phyloP scores from a whole-genome alignment of 768 basidiomycete genomes.

The Cystofilobasidium bisporidii region DNA sequence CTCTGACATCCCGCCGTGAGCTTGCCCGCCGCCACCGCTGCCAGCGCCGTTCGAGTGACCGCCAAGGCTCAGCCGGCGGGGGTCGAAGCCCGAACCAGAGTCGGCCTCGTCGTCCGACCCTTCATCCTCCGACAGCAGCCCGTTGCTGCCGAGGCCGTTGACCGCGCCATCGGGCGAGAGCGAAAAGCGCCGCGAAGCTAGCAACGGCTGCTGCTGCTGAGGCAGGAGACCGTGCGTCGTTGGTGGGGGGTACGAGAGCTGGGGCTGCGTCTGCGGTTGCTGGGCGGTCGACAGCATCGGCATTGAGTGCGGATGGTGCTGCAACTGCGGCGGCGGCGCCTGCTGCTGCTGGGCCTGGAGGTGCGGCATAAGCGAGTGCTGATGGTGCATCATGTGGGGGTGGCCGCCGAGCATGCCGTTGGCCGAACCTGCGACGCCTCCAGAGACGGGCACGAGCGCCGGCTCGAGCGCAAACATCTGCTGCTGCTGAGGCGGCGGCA shows the following conservation, averaged over 20 bases:
- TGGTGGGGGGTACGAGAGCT: neutral
- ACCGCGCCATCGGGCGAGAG: neutral
- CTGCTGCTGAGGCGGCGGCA: constrained; percentile 11
- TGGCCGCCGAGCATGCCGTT: constrained; percentile 20
- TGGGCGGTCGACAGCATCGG: constrained; percentile 1
- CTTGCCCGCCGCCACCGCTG: too few species aligned
- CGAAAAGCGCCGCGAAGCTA: neutral
- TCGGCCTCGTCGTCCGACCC: constrained; percentile 18
- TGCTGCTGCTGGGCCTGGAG: too few species aligned
- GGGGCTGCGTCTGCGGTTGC: neutral
- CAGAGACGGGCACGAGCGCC: constrained; percentile 14
- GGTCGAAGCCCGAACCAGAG: constrained; percentile 6
- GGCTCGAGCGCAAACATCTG: constrained; percentile 10
- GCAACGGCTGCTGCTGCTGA: neutral
- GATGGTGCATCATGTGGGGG: too few species aligned
- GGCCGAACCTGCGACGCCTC: constrained; percentile 23
- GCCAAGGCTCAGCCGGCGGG: constrained; percentile 7
- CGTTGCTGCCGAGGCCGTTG: neutral
- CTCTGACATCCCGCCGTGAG: too few species aligned
- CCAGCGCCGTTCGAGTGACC: too few species aligned
- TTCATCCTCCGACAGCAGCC: neutral
- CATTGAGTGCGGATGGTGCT: constrained; percentile 12
- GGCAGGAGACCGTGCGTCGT: neutral
- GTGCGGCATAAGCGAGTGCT: too few species aligned
- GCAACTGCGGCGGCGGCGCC: constrained; percentile 1